A percentile compares a stretch with the other conserved stretches of the same genome.
Conservation (phyloP, 306 rosid species). For the Citrullus amarus region DNA sequence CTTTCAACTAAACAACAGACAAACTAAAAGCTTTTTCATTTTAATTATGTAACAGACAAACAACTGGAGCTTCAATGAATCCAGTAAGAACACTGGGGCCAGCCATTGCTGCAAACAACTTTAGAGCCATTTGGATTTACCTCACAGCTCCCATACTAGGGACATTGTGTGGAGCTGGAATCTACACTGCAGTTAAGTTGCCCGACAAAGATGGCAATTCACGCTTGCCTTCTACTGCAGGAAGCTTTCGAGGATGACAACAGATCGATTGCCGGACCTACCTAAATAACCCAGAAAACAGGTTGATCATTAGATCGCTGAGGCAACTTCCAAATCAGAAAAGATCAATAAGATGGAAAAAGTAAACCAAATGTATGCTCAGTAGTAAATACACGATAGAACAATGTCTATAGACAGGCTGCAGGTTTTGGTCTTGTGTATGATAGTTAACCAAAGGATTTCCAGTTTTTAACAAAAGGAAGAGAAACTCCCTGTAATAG, state of each 20-base stretch:
- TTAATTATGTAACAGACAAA: slow-evolving; percentile 30
- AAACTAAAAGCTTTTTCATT: background rate
- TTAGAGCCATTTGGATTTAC: slow-evolving; percentile 72
- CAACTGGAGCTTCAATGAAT: slow-evolving; percentile 78
- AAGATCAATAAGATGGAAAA: background rate
- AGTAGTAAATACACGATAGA: background rate
- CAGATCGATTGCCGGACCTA: background rate
- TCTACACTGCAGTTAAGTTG: slow-evolving; percentile 58
- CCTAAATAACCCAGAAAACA: background rate
- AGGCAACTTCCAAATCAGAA: background rate
- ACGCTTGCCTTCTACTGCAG: slow-evolving; percentile 24
- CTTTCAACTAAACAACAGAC: background rate
- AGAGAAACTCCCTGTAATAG: background rate
- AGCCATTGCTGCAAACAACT: slow-evolving; percentile 72
- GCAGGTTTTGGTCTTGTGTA: background rate
- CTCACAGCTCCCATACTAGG: slow-evolving; percentile 74
- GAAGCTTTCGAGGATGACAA: slow-evolving; percentile 52
- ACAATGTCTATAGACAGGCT: background rate
- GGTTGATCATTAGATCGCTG: background rate
- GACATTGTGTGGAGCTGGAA: slow-evolving; percentile 70
- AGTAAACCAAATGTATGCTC: background rate
- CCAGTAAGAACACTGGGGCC: slow-evolving; percentile 87
- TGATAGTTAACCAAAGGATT: background rate
- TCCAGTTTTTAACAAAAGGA: background rate
- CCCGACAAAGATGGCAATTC: slow-evolving; percentile 32